These are phyloP conservation scores for Meyerozyma carpophila DNA, from an alignment of 1,139 yeast genomes.

Conservation along the genomic window DNA sequence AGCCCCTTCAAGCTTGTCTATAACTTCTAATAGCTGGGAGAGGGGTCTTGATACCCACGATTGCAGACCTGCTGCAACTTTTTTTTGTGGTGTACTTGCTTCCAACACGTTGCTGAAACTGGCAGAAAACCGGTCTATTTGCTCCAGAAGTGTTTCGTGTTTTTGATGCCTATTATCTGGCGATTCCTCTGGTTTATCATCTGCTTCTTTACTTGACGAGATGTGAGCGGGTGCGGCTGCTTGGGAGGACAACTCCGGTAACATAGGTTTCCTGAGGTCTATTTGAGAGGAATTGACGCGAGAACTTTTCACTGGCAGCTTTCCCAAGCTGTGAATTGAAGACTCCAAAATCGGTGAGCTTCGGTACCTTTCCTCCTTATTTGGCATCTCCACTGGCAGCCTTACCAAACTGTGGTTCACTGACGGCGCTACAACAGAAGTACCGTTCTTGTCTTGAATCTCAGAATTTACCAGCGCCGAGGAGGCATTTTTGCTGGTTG, in stretches of 20 bases:
- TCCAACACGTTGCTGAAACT: conserved; percentile 10
- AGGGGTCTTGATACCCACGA: conserved; percentile 12
- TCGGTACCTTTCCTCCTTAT: too few relatives aligned
- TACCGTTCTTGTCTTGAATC: neutral
- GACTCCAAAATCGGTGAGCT: too few relatives aligned
- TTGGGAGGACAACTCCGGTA: too few relatives aligned
- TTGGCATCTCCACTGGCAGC: too few relatives aligned
- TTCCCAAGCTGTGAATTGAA: too few relatives aligned
- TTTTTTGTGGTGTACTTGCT: conserved; percentile 17
- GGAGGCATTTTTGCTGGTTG: neutral
- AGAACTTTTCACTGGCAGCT: too few relatives aligned
- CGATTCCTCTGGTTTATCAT: neutral
- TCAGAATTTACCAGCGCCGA: neutral
- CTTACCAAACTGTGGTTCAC: too few relatives aligned
- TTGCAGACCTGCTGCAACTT: conserved; percentile 10
- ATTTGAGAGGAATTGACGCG: too few relatives aligned
- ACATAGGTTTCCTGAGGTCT: too few relatives aligned
- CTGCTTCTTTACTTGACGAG: neutral
- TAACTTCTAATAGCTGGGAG: conserved; percentile 23
- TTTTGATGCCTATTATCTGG: neutral
- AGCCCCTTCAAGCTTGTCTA: conserved; percentile 36
- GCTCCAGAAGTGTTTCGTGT: neutral
- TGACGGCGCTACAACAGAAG: too few relatives aligned
- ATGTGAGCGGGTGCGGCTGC: too few relatives aligned
- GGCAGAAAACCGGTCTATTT: conserved; percentile 6